Evolutionary conservation across 2,329 filamentous ascomycete genomes (phyloP).

Genomic region (Cercospora sp.): DNA sequence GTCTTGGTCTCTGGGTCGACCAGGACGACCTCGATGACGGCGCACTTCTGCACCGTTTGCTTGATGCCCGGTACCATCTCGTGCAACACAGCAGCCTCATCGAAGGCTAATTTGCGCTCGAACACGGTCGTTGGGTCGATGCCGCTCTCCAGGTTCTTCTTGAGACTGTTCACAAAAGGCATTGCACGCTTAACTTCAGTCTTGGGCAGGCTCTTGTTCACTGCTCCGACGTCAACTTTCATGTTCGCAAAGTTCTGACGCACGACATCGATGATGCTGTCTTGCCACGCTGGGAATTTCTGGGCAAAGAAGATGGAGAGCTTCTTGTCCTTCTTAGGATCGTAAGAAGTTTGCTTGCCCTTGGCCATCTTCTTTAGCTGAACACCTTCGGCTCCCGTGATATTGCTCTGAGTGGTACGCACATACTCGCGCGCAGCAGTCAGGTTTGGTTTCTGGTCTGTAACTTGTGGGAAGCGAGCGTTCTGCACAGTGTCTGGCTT

Average conservation of each 20-base stretch:
- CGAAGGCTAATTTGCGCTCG: slow-evolving; percentile 80
- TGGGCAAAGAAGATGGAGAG: slow-evolving; percentile 81
- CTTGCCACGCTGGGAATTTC: slow-evolving; percentile 86
- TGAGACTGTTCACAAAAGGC: slow-evolving; percentile 88
- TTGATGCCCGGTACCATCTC: slow-evolving; percentile 80
- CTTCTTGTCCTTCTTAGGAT: slow-evolving; percentile 89
- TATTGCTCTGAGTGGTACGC: slow-evolving; percentile 69
- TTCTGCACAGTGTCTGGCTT: slow-evolving; percentile 75
- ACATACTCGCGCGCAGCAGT: slow-evolving; percentile 83
- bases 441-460: slow-evolving; percentile 65
- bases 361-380: slow-evolving; percentile 89
- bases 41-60: slow-evolving; percentile 69
- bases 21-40: slow-evolving; percentile 68
- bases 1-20: slow-evolving; percentile 71
- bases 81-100: slow-evolving; percentile 73
- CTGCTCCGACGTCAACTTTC: slow-evolving; percentile 74
- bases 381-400: slow-evolving; percentile 79
- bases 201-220: slow-evolving; percentile 78
- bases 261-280: slow-evolving; percentile 81
- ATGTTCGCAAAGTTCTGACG: slow-evolving; percentile 67
- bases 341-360: slow-evolving; percentile 81
- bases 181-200: slow-evolving; percentile 96
- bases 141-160: slow-evolving; percentile 71
- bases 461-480: slow-evolving; percentile 71
- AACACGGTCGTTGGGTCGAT: slow-evolving; percentile 70